Conservation (phyloP, 345 rosid species). For the Citrus inodora region DNA sequence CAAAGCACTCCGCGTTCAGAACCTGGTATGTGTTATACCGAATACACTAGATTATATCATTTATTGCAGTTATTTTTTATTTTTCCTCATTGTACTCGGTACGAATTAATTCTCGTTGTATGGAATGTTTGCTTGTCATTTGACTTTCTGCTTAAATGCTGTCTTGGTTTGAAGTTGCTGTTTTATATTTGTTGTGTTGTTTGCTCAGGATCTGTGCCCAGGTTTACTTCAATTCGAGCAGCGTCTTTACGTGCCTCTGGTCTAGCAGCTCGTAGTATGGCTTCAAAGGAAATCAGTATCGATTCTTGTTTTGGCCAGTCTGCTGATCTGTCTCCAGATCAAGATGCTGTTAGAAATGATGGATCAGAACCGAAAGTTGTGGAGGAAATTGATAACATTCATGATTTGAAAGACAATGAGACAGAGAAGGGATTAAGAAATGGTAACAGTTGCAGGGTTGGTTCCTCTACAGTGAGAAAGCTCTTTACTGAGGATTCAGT, state of each 20-base stretch:
- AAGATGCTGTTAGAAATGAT: conserved; percentile 17
- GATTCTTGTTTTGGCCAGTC: conserved; percentile 24
- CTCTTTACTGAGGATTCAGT: conserved; percentile 47
- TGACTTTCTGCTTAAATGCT: neutral
- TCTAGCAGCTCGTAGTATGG: conserved; percentile 42
- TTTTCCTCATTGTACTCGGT: neutral
- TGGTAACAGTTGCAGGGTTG: conserved; percentile 27
- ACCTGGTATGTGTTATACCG: conserved; percentile 15
- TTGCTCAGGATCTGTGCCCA: conserved; percentile 37
- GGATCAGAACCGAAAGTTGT: conserved; percentile 17
- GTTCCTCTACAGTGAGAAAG: conserved; percentile 49
- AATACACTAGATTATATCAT: conserved; percentile 1
- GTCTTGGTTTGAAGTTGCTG: neutral
- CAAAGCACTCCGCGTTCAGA: conserved; percentile 15
- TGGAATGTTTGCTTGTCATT: neutral
- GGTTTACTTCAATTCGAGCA: conserved; percentile 68
- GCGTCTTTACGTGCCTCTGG: conserved; percentile 72
- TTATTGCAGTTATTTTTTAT: neutral
- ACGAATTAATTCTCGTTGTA: neutral
- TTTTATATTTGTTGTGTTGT: conserved; percentile 1
- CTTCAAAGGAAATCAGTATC: conserved; percentile 19
- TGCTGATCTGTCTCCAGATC: conserved; percentile 37
- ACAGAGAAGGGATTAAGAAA: conserved; percentile 24
- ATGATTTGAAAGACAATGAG: conserved; percentile 20
- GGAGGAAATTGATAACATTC: conserved; percentile 29